These are phyloP conservation scores for Digitaria exilis DNA, from an alignment of 202 grass and related monocot species.

Conservation along the genomic window DNA sequence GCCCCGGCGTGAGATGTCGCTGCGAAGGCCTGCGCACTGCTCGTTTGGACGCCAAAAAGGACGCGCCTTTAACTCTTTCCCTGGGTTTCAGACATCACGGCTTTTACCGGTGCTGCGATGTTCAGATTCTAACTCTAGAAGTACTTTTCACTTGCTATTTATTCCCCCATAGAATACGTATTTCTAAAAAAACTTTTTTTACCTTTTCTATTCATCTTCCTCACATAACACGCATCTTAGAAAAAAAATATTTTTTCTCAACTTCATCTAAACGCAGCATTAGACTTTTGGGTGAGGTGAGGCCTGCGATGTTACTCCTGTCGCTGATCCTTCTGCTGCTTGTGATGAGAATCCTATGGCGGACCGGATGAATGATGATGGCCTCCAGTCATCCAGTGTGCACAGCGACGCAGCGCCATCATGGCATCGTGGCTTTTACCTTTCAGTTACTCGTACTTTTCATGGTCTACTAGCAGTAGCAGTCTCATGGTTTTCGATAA, in stretches of 20 bases:
- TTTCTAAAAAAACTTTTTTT: too few species aligned
- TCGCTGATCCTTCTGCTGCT: background rate
- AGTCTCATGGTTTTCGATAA: too few species aligned
- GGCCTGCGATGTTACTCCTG: background rate
- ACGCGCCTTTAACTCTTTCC: slow-evolving; percentile 26
- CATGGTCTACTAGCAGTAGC: too few species aligned
- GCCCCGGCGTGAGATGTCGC: background rate
- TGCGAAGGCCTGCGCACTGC: background rate
- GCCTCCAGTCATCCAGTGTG: slow-evolving; percentile 4
- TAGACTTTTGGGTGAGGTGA: too few species aligned
- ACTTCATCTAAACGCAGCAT: too few species aligned
- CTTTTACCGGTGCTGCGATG: background rate
- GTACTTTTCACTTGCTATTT: too few species aligned
- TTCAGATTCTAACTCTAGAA: too few species aligned
- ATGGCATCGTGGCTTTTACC: background rate
- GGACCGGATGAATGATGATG: slow-evolving; percentile 42
- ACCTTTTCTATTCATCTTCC: too few species aligned
- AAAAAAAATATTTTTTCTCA: too few species aligned
- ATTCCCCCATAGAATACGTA: too few species aligned
- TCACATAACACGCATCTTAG: too few species aligned
- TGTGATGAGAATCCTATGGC: slow-evolving; percentile 32
- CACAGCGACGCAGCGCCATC: background rate
- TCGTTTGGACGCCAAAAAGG: slow-evolving; percentile 25
- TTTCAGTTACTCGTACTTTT: too few species aligned
- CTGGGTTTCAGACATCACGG: slow-evolving; percentile 24